Evolutionary conservation across 805 yeast genomes (phyloP), one percentile per base, ranked within the genome.

Genomic region (Cyberlindnera galapagoensis): DNA sequence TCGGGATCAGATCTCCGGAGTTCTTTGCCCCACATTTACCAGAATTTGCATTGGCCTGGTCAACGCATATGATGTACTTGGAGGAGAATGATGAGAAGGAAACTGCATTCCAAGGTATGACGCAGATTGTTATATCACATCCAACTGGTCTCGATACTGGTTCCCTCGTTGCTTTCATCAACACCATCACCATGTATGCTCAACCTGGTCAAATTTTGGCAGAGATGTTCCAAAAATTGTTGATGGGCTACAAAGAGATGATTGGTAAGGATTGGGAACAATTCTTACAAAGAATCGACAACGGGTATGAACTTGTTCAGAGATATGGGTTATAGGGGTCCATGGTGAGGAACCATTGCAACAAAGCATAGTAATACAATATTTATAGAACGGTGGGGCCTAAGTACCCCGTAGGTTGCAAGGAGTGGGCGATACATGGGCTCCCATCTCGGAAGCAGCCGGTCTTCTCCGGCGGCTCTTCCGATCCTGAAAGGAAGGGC

Each of bases 21-120:
- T 65, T 68, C 22, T 62, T 80, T 27, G 70, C 81, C 1, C 70
- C 75, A 1, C 75, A 74, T 41, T 45, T 86, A 42, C 64, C 71
- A 0, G 71, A 71, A 39, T 70, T 80, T 45, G 64, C 80, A 18
- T 53, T 64, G 27, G 65, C 67, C 21, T 90, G 97, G 97, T 74
- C 87, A 43, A 60, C 71, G 18, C 73, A 71, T 26, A 76, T 85
- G 66, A 56, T 69, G 46, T 71, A 71, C 40, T 63, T 86, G 34
- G 79, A 75, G 26, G 92, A 84, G 43, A 78, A 87, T 36, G 82
- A 78, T 33, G 98, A 92, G 56, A 92, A 92, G 59, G 94, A 84
- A 41, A 70, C 87, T 9, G 80, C 94, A 2, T 85, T 82, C 52
- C 68, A 69, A 45, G 98, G 98, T 3, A 81, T 92, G 76, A 69